Conservation (phyloP, 176 grass and related monocot species). For the sorghum (Sorghum bicolor) region Sorghum_bicolor_NCBIv3 NC_012879.2:4627501-4628000, state of each 20-base stretch:
- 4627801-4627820: slow-evolving; percentile 56
- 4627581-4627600: background rate
- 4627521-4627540: background rate
- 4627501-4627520: background rate
- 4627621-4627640: background rate
- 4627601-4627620: background rate
- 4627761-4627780: background rate
- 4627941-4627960: background rate
- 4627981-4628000: slow-evolving; percentile 85
- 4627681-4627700: background rate
- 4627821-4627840: slow-evolving; percentile 50
- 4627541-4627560: slow-evolving; percentile 1
- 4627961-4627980: slow-evolving; percentile 28
- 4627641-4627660: too few species aligned
- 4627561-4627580: background rate
- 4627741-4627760: too few species aligned
- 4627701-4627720: background rate
- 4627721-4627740: slow-evolving; percentile 25
- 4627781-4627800: background rate
- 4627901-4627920: slow-evolving; percentile 82
- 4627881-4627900: slow-evolving; percentile 28
- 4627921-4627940: slow-evolving; percentile 36
- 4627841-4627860: slow-evolving; percentile 67
- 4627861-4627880: slow-evolving; percentile 46
- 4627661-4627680: background rate